Evolutionary conservation across 176 grass and related monocot genomes (phyloP), one percentile per base, ranked within the genome.

Genomic region (Avena eriantha): DNA sequence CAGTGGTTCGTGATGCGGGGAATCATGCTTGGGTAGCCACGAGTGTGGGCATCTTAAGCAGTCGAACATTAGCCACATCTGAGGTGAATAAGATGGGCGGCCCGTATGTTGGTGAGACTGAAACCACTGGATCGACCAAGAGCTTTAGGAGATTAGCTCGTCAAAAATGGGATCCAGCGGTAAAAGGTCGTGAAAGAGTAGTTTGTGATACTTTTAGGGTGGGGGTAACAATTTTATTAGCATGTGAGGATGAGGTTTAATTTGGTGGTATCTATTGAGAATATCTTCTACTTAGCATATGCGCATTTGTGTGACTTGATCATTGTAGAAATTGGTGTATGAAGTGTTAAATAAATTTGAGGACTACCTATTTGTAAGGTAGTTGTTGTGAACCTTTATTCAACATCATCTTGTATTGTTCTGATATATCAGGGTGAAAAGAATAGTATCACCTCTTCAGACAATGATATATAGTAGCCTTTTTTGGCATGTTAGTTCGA

Each of bases 91-190:
- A 89, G 23, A 31, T 50, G 49, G 49, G 49, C 53, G 61, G 39
- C 83, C 21, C 34, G 2, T 1, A 12, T 50, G 24, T 21, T 49
- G 41, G 82, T 22, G 68, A 67, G 21, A 24, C 83, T 79, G 29
- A 19, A 18, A 81, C 56, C 9, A 4, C 41, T 26, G 48, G 66
- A 21, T 33, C 11, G 21, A 43, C 67, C 68, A 89, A 86, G 84
- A 89, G 43, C 49, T 92, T 79, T 80, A 87, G 87, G n/a, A 84
- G 76, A 89, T 86, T 76, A 83, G 84, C 74, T 65, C 55, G 65
- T 8, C 58, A 14, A 70, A 54, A 48, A 80, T 12, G 12, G 24
- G 33, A 56, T 54, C 45, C 46, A n/a, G 6, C 21, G 73, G 70
- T 47, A 76, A 14, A 36, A 71, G 3, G 0, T 53, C 50, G 4